Conservation (phyloP, 192 early-diverging fungal genomes). For the Gryganskiella cystojenkinii region DNA sequence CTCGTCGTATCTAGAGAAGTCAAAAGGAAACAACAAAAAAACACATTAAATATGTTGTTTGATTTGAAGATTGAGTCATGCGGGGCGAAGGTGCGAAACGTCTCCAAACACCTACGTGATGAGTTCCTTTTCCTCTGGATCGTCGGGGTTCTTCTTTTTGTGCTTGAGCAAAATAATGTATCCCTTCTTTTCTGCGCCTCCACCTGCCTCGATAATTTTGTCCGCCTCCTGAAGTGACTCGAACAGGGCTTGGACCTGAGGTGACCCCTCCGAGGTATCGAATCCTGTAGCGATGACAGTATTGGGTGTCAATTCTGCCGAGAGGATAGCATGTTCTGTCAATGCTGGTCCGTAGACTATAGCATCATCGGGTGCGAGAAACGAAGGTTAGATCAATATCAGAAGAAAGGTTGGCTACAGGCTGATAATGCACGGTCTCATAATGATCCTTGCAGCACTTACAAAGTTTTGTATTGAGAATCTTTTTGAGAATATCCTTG, state of each 20-base stretch:
- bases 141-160: constrained; percentile 52
- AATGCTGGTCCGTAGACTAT: constrained; percentile 88
- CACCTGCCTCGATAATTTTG: constrained; percentile 67
- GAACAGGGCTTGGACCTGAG: constrained; percentile 68
- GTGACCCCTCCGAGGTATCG: constrained; percentile 67
- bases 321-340: constrained; percentile 82
- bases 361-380: not conserved
- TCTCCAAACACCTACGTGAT: constrained; percentile 44
- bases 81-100: no score
- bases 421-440: no score
- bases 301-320: constrained; percentile 72
- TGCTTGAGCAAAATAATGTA: constrained; percentile 69
- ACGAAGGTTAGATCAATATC: not conserved
- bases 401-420: not conserved
- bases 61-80: no score
- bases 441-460: constrained; percentile 11
- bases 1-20: constrained; percentile 64
- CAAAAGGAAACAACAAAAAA: not conserved
- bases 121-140: constrained; percentile 49
- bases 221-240: constrained; percentile 79
- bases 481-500: constrained; percentile 75
- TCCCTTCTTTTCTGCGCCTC: constrained; percentile 53
- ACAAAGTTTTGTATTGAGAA: constrained; percentile 67
- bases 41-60: not conserved
- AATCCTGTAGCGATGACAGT: constrained; percentile 68